A percentile compares a stretch with the other conserved stretches of the same genome.
phyloP scores from a whole-genome alignment of 1,139 yeast genomes.

The Entelexis paramagnoliae region DNA sequence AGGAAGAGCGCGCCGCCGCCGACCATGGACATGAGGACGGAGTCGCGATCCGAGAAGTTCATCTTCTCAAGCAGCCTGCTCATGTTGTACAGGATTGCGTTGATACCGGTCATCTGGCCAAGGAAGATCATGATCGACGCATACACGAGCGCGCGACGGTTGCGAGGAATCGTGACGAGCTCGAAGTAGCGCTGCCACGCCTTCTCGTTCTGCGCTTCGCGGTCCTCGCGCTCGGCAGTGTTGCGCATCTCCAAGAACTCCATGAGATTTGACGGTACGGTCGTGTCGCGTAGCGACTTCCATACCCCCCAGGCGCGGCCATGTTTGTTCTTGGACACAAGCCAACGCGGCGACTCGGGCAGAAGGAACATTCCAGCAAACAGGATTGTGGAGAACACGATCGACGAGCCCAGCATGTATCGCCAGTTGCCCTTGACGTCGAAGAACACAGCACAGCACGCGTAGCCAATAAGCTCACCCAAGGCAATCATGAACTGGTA shows the following conservation, averaged over 20 bases:
- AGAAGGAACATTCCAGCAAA: slow-evolving; percentile 42
- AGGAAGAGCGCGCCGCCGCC: slow-evolving; percentile 52
- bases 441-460: slow-evolving; percentile 47
- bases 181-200: slow-evolving; percentile 32
- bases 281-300: slow-evolving; percentile 34
- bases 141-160: slow-evolving; percentile 46
- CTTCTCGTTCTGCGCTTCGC: slow-evolving; percentile 31
- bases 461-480: slow-evolving; percentile 50
- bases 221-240: slow-evolving; percentile 33
- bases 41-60: slow-evolving; percentile 22
- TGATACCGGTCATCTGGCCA: slow-evolving; percentile 37
- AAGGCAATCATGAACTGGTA: slow-evolving; percentile 50
- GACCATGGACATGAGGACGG: slow-evolving; percentile 33
- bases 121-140: slow-evolving; percentile 44
- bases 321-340: slow-evolving; percentile 38
- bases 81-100: slow-evolving; percentile 37
- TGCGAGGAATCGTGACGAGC: slow-evolving; percentile 43
- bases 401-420: slow-evolving; percentile 49
- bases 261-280: slow-evolving; percentile 25
- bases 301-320: slow-evolving; percentile 45
- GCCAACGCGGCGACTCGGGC: slow-evolving; percentile 70
- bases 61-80: slow-evolving; percentile 39
- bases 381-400: slow-evolving; percentile 45
- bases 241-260: slow-evolving; percentile 44
- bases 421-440: slow-evolving; percentile 47